Percentiles rank a stretch among this genome's conserved stretches.
Conservation (phyloP, 495 filamentous ascomycete species). For the Eremomyces bilateralis region DNA sequence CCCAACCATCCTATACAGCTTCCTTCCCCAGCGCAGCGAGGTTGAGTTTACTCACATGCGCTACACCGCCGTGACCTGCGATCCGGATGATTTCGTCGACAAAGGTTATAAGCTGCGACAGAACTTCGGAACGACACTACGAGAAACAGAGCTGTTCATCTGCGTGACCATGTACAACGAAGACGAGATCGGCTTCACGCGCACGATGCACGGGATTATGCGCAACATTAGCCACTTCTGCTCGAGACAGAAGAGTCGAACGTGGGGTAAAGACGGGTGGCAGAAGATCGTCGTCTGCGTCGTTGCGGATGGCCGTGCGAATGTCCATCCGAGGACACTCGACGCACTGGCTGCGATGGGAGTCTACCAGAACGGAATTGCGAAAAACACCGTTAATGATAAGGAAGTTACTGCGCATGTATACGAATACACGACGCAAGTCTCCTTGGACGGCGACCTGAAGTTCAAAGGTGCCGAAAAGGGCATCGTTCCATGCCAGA, state of each 20-base stretch:
- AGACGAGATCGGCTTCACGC: conserved; percentile 83
- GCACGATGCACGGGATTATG: conserved; percentile 98
- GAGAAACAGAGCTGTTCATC: conserved; percentile 97
- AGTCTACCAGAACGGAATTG: conserved; percentile 97
- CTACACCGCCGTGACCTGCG: conserved; percentile 98
- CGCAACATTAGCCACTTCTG: conserved; percentile 94
- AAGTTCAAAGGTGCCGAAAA: conserved; percentile 99
- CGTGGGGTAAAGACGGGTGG: conserved; percentile 96
- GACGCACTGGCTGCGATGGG: conserved; percentile 95
- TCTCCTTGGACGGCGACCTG: conserved; percentile 80
- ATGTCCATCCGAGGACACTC: conserved; percentile 81
- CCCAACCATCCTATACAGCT: conserved; percentile 88
- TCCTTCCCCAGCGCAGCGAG: conserved; percentile 76
- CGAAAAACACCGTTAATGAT: conserved; percentile 92
- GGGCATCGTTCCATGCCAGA: conserved; percentile 94
- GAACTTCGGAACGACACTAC: conserved; percentile 60
- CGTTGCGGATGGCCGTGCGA: conserved; percentile 80
- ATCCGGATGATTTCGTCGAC: conserved; percentile 81
- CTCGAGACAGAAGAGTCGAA: conserved; percentile 71
- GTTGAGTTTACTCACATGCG: conserved; percentile 98
- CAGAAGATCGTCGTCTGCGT: conserved; percentile 98
- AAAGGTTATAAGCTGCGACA: conserved; percentile 90
- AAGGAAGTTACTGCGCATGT: conserved; percentile 73
- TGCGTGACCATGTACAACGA: conserved; percentile 99
- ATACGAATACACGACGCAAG: conserved; percentile 97